Evolutionary conservation across 2,329 filamentous ascomycete species (phyloP).

Genomic region (Pezicula rhizophila): DNA sequence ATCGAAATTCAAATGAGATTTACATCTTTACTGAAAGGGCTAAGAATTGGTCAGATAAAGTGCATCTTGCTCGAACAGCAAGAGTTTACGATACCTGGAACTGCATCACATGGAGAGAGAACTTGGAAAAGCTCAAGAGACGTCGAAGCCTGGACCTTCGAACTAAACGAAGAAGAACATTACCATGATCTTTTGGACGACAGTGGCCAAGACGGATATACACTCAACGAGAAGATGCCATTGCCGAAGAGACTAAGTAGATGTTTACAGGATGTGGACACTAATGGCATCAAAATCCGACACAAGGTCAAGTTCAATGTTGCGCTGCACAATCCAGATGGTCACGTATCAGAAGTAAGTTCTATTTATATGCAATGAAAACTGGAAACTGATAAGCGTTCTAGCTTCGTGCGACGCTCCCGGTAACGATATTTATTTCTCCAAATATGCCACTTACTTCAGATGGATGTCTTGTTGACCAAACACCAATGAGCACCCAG

Average conservation of each 20-base stretch:
- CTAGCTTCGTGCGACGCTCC: slow-evolving; percentile 79
- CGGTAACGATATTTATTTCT: slow-evolving; percentile 91
- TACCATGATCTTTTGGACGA: slow-evolving; percentile 66
- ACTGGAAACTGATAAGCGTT: slow-evolving; percentile 11
- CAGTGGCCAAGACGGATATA: slow-evolving; percentile 60
- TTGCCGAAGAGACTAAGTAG: slow-evolving; percentile 76
- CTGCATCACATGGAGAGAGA: slow-evolving; percentile 40
- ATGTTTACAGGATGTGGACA: slow-evolving; percentile 86
- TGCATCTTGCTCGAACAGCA: slow-evolving; percentile 75
- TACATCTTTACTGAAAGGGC: slow-evolving; percentile 80
- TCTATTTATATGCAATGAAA: background rate
- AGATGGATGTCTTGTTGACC: slow-evolving; percentile 69
- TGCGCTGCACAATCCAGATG: slow-evolving; percentile 89
- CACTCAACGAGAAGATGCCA: slow-evolving; percentile 54
- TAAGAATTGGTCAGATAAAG: slow-evolving; percentile 77
- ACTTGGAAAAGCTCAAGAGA: slow-evolving; percentile 60
- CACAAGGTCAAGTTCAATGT: slow-evolving; percentile 92
- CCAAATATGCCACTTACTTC: slow-evolving; percentile 87
- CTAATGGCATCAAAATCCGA: slow-evolving; percentile 81
- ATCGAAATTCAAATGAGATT: slow-evolving; percentile 82
- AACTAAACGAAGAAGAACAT: slow-evolving; percentile 51
- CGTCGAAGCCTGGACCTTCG: slow-evolving; percentile 53
- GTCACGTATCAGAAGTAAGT: slow-evolving; percentile 80
- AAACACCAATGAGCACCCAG: slow-evolving; percentile 44
- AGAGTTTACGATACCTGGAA: slow-evolving; percentile 52